Base-by-base conservation (phyloP, 805 yeast species). In the Lachancea sp. region DNA sequence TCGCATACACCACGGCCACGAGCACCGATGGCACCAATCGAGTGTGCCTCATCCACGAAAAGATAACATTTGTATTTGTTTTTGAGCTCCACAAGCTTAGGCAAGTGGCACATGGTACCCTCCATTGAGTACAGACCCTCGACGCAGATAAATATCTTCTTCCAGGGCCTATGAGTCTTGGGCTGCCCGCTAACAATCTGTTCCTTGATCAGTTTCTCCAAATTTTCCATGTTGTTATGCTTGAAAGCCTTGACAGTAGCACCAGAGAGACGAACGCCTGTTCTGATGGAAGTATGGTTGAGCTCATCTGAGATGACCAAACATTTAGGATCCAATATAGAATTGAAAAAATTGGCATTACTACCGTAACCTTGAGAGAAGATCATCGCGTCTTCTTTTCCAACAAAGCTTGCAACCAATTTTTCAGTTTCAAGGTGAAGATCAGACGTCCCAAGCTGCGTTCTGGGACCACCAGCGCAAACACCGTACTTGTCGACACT, bases 21-120 rank as follows among this genome's bases (percentile, higher is more conserved):
- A 36, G 95, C 93, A 25, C 99, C 99, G 69, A 93, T 75, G n/a
- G 99, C 99, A 57, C 99, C 99, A 58, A 93, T 84, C 4, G 98
- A 91, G 66, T 93, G 99, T 11, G 99, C 99, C 66, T 93, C 99
- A 65, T 93, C 99, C 50, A 95, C 85, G 59, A 85, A 93, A 42
- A 93, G 68, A 60, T 86, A 87, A 60, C 91, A 85, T 58, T 88
- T 88, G 70, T 95, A 93, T 62, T 85, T 86, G 32, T 85, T 76
- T 57, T 84, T 82, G 50, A 90, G 70, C 55, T 75, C 84, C 22
- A 90, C 75, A 37, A 90, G 60, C 48, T 68, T 73, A 3, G 96
- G 96, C 55, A 90, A 72, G 60, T 90, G 81, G 62, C 86, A 79
- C 75, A 87, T 72, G 54, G 90, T 86, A 56, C 98, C 98, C 66